Conservation (phyloP, 202 grass and related monocot genomes). For the Dendrocalamus latiflorus region DNA sequence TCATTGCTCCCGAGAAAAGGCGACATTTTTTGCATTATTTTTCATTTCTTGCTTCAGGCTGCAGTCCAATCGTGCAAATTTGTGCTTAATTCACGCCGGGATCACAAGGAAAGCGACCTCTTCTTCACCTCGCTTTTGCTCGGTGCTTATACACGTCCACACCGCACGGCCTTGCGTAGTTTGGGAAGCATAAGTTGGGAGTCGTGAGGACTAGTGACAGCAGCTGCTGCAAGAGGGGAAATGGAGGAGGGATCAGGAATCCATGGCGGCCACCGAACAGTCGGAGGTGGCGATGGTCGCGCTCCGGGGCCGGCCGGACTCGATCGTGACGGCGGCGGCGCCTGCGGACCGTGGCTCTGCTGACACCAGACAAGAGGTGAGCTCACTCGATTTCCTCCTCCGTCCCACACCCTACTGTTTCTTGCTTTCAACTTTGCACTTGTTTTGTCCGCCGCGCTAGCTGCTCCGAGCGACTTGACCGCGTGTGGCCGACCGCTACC, state of each 20-base stretch:
- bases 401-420: not conserved
- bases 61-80: not conserved
- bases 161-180: not conserved
- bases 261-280: not conserved
- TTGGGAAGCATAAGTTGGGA: too few species aligned
- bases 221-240: not conserved
- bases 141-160: not conserved
- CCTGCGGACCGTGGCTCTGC: not conserved
- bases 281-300: slow-evolving; percentile 16
- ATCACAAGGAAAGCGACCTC: too few species aligned
- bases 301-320: not conserved
- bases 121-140: too few species aligned
- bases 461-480: not conserved
- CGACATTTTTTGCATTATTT: not conserved
- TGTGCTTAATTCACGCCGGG: too few species aligned
- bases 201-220: not conserved
- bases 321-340: not conserved
- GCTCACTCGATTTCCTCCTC: not conserved
- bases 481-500: not conserved
- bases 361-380: slow-evolving; percentile 12
- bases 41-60: not conserved
- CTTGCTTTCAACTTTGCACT: not conserved
- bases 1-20: too few species aligned
- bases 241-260: not conserved
- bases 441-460: not conserved